These are phyloP conservation scores for Fusarium tjaetaba DNA, from an alignment of 2,329 filamentous ascomycete genomes.

Conservation along the genomic window DNA sequence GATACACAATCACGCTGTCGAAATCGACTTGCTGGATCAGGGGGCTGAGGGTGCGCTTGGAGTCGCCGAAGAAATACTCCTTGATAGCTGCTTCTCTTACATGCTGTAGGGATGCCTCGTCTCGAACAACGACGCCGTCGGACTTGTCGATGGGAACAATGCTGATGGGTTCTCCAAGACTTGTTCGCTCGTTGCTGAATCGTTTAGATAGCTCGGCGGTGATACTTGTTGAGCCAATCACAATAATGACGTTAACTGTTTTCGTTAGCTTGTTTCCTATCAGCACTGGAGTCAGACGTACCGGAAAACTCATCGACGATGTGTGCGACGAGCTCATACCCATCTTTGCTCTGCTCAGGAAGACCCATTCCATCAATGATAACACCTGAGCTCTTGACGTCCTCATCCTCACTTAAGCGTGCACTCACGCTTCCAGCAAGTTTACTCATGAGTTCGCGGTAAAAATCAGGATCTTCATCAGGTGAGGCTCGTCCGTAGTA, in stretches of 20 bases:
- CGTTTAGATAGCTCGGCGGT: slow-evolving; percentile 78
- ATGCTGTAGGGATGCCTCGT: slow-evolving; percentile 77
- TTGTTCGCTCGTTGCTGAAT: slow-evolving; percentile 67
- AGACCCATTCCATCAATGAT: slow-evolving; percentile 86
- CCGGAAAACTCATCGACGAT: slow-evolving; percentile 69
- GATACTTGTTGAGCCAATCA: slow-evolving; percentile 81
- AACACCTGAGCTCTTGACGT: slow-evolving; percentile 77
- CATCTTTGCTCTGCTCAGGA: slow-evolving; percentile 71
- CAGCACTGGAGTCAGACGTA: slow-evolving; percentile 33
- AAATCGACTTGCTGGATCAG: slow-evolving; percentile 88
- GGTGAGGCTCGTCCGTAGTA: slow-evolving; percentile 81
- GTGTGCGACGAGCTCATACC: slow-evolving; percentile 82
- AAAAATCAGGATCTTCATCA: slow-evolving; percentile 77
- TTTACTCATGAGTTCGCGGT: slow-evolving; percentile 77
- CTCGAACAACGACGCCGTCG: slow-evolving; percentile 82
- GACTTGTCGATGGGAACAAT: slow-evolving; percentile 86
- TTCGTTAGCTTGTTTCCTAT: slow-evolving; percentile 49
- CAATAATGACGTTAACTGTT: slow-evolving; percentile 82
- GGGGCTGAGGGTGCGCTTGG: slow-evolving; percentile 80
- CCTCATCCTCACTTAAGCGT: slow-evolving; percentile 78
- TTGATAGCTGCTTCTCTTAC: slow-evolving; percentile 80
- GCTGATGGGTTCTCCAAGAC: slow-evolving; percentile 73
- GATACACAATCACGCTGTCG: slow-evolving; percentile 77
- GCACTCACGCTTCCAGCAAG: slow-evolving; percentile 82
- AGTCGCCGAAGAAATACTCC: slow-evolving; percentile 93